These are phyloP conservation scores for Mycosphaerella arachidis DNA, from an alignment of 2,329 filamentous ascomycete genomes.

Conservation along the genomic window DNA sequence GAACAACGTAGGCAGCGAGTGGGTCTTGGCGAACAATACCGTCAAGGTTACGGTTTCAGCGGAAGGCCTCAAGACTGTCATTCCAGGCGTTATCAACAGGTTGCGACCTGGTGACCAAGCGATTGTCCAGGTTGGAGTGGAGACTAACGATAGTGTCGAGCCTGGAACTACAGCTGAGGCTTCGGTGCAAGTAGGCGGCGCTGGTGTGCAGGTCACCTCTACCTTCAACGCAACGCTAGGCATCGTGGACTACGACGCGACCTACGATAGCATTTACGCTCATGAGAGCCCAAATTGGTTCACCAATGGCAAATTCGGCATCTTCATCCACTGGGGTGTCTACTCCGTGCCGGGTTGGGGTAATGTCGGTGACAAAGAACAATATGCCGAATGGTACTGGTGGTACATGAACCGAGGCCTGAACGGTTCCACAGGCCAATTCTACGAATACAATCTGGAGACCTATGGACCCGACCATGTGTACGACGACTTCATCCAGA, in stretches of 20 bases:
- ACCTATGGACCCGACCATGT: constrained; percentile 50
- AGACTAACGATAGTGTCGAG: constrained; percentile 31
- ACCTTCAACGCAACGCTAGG: constrained; percentile 36
- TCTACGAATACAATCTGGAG: constrained; percentile 48
- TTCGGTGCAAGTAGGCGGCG: constrained; percentile 28
- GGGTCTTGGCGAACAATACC: constrained; percentile 32
- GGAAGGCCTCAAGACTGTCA: constrained; percentile 32
- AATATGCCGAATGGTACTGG: constrained; percentile 42
- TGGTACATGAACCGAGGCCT: constrained; percentile 46
- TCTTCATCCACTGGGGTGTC: constrained; percentile 57
- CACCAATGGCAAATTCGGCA: constrained; percentile 53
- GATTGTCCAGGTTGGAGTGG: constrained; percentile 36
- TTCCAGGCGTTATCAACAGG: constrained; percentile 36
- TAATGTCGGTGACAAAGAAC: constrained; percentile 33
- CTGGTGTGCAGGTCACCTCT: constrained; percentile 26
- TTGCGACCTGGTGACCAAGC: constrained; percentile 40
- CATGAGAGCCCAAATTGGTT: constrained; percentile 53
- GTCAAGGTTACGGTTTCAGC: constrained; percentile 36
- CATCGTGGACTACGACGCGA: constrained; percentile 32
- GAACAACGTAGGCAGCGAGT: constrained; percentile 37
- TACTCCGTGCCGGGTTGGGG: constrained; percentile 57
- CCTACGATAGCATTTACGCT: constrained; percentile 37
- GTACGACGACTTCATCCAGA: constrained; percentile 54
- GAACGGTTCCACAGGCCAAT: constrained; percentile 37
- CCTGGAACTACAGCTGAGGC: constrained; percentile 31